Evolutionary conservation across 441 rosid genomes (phyloP).

Genomic region (Lepidium campestre): DNA sequence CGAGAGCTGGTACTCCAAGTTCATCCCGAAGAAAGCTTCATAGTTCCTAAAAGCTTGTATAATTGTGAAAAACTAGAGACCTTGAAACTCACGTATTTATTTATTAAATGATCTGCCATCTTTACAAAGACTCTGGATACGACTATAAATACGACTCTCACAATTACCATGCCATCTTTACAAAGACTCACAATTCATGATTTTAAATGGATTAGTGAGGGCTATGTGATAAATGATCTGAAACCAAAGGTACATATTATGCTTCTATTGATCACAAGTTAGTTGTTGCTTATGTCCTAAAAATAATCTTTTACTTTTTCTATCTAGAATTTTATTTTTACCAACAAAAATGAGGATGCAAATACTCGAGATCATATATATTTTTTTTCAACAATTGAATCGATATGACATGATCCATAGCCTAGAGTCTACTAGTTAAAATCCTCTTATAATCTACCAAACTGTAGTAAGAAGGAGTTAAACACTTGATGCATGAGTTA

Average conservation of each 20-base stretch:
- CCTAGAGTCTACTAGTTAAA: no score
- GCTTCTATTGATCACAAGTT: background rate
- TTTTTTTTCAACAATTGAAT: no score
- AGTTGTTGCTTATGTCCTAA: background rate
- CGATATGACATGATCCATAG: no score
- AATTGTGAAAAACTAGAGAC: background rate
- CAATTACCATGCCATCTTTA: no score
- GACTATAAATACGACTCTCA: no score
- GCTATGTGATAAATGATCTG: background rate
- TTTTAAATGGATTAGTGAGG: background rate
- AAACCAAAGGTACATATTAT: constrained; percentile 54
- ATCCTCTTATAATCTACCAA: no score
- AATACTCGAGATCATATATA: constrained; percentile 49
- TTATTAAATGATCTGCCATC: background rate
- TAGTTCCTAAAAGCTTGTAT: background rate
- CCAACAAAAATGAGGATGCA: constrained; percentile 50
- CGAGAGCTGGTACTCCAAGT: background rate
- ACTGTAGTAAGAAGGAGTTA: no score
- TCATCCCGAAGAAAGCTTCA: background rate
- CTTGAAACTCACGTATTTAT: background rate
- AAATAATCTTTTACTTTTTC: background rate
- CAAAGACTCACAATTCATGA: background rate
- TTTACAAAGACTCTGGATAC: no score
- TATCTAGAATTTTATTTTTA: constrained; percentile 56
- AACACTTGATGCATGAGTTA: no score